Evolutionary conservation across 805 yeast genomes (phyloP).

Genomic region (Lachancea quebecensis): DNA sequence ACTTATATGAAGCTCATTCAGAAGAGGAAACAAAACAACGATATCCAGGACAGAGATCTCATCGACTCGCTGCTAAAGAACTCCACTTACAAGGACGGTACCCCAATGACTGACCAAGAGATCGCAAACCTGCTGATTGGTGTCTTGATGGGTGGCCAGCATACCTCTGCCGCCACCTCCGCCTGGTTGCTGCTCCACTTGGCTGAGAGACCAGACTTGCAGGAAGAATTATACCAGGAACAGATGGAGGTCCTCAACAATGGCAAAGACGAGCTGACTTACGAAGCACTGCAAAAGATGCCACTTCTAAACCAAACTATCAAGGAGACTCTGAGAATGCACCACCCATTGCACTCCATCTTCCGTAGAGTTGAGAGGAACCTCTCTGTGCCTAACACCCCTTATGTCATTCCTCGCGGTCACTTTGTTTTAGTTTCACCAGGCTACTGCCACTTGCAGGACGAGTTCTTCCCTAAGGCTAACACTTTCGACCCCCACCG

Average conservation of each 20-base stretch:
- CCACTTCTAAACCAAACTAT: conserved; percentile 75
- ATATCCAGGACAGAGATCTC: conserved; percentile 78
- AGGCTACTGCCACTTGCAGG: conserved; percentile 78
- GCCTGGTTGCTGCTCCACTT: conserved; percentile 91
- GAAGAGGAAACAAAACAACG: conserved; percentile 68
- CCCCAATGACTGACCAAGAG: conserved; percentile 88
- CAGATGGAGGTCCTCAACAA: conserved; percentile 56
- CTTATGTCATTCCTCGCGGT: conserved; percentile 79
- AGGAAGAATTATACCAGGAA: conserved; percentile 73
- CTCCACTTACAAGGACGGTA: conserved; percentile 89
- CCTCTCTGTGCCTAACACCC: conserved; percentile 71
- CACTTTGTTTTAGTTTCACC: conserved; percentile 90
- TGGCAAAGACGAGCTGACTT: conserved; percentile 54
- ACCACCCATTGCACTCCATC: conserved; percentile 92
- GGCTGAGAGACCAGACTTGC: conserved; percentile 80
- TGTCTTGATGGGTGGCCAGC: conserved; percentile 98
- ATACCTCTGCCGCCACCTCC: conserved; percentile 92
- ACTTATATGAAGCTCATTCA: conserved; percentile 77
- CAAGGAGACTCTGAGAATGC: conserved; percentile 91
- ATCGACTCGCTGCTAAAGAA: conserved; percentile 78
- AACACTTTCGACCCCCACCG: conserved; percentile 73
- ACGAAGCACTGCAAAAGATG: conserved; percentile 77
- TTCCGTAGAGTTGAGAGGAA: conserved; percentile 84
- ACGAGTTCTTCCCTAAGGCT: conserved; percentile 74
- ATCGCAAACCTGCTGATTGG: conserved; percentile 92